Base-by-base conservation (phyloP, 2,329 filamentous ascomycete species). In the Orbilia brochopaga region DNA sequence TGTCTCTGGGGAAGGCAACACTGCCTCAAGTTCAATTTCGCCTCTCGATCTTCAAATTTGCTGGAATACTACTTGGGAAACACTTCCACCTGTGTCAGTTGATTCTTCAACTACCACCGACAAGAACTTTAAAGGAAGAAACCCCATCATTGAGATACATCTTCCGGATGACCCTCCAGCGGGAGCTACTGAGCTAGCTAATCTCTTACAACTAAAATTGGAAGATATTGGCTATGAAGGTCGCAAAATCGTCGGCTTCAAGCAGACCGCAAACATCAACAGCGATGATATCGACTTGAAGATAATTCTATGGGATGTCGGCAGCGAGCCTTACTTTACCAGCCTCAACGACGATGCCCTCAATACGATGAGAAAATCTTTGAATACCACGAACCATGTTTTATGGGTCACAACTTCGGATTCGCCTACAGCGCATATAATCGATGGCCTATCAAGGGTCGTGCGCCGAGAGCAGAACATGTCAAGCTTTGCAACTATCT, bases 391-490 rank as follows among this genome's bases (percentile, higher is more conserved):
- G 27, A 67, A 56, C 27, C 35, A 54, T 17, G 35, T 32, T 8
- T 32, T 32, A 32, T 32, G 27, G 27, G 27, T 32, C 8, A 32
- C 3, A 32, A 32, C 27, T 8, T 32, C 27, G 27, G 27, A 32
- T 32, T 32, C 27, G 27, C 27, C 27, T 32, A 4, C 27, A 8
- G 27, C 27, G 21, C 51, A 61, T 57, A 27, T 69, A 23, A 44
- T 69, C 15, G 64, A 69, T 7, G 64, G 64, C 1, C 37, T 69
- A 40, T 61, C 64, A 2, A 40, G 57, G 40, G 64, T 61, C 2
- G 15, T 69, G 3, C 64, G 64, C n/a, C 64, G 60, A 32, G 64
- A 69, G 15, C 27, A 69, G 19, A 57, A 27, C 21, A 61, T 61
- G 64, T 23, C 42, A 4, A 56, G 44, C n/a, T 69, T 69, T 19